Evolutionary conservation across 139 green algal species (phyloP), one percentile per base, ranked within the genome.

Genomic region (Diplosphaera chodatii): DNA sequence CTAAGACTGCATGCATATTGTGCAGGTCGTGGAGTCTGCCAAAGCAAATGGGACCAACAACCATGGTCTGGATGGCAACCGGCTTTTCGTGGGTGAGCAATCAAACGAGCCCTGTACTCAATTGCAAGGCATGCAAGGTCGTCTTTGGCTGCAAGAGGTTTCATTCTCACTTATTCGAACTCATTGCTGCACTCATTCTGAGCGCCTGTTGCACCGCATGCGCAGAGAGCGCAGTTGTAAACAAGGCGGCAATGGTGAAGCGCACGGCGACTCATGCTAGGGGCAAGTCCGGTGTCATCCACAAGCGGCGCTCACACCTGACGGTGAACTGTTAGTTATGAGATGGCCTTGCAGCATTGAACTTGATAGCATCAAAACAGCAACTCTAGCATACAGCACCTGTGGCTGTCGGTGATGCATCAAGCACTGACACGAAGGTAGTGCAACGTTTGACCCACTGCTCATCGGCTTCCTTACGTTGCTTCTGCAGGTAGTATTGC

Each of bases 31-130:
- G 27, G 5, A 22, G n/a, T 71, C 67, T 23, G 67, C 67, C 5
- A 64, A 29, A 13, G 67, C 67, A 10, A 71, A 71, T 27, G 67
- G 37, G 1, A 23, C 22, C 40, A 71, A 71, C 67, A 71, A 71
- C 16, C 40, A 64, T 40, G 67, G 67, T 6, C 32, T 71, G 40
- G 29, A 63, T 27, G 40, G 23, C 4, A 32, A 3, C n/a, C 27
- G 29, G 1, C 40, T 71, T n/a, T 28, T 2, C 6, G 62, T 71
- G n/a, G 67, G 67, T 71, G 66, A 62, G 48, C 48, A 48, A 10
- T 20, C n/a, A n/a, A n/a, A n/a, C n/a, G n/a, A n/a, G n/a, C n/a
- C n/a, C n/a, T 48, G 37, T 8, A 48, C 37, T 13, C 37, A 48
- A 8, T 13, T 13, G 37, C 37, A 48, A 48, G 37, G 10, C 37